phyloP scores from a whole-genome alignment of 331 rosid genomes.

The Malus hybrid region DNA sequence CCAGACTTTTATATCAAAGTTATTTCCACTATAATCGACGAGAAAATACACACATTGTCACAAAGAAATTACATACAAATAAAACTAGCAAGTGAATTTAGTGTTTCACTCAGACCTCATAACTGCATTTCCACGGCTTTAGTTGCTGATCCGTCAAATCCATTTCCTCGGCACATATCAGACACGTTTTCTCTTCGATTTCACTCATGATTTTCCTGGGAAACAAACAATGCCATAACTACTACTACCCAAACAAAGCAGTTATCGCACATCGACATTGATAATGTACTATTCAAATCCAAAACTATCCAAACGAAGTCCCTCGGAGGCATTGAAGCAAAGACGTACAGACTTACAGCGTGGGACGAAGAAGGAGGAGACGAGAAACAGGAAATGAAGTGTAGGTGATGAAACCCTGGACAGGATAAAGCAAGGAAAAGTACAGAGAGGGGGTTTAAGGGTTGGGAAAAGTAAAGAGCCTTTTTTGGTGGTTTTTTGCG shows the following conservation, averaged over 20 bases:
- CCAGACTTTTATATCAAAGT: neutral
- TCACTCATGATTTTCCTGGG: conserved; percentile 76
- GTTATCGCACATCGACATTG: neutral
- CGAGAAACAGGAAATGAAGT: conserved; percentile 28
- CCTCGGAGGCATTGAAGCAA: neutral
- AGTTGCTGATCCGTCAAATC: conserved; percentile 99
- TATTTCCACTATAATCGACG: neutral
- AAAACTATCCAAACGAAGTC: neutral
- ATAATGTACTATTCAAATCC: neutral
- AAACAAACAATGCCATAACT: neutral
- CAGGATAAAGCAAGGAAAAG: neutral
- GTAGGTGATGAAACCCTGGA: conserved; percentile 1
- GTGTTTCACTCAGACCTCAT: conserved; percentile 48
- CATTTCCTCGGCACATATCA: conserved; percentile 97
- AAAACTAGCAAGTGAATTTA: neutral
- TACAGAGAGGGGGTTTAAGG: neutral
- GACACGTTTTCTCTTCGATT: conserved; percentile 84
- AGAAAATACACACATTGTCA: neutral
- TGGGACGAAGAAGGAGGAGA: conserved; percentile 28
- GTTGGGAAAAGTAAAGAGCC: neutral
- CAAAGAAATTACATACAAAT: neutral
- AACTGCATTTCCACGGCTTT: conserved; percentile 95
- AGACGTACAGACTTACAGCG: conserved; percentile 85
- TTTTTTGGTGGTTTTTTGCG: too few species aligned
- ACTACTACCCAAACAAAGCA: neutral